phyloP scores from a whole-genome alignment of 2,329 filamentous ascomycete species.

The Curvularia hawaiiensis region DNA sequence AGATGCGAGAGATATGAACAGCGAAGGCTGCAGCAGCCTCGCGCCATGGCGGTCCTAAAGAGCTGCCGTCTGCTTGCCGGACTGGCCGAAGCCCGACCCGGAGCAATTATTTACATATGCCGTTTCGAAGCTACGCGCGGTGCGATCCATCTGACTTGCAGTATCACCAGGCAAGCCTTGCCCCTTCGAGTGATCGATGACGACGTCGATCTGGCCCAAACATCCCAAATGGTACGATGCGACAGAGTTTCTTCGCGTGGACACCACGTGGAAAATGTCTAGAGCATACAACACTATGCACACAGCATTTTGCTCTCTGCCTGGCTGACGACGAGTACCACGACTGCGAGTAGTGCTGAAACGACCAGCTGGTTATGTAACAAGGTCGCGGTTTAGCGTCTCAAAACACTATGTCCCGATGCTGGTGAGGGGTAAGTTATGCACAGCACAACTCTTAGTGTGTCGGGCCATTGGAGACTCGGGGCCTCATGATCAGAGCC shows the following conservation, averaged over 20 bases:
- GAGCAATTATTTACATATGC: conserved; percentile 22
- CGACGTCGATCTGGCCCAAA: conserved; percentile 28
- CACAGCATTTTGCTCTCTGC: background rate
- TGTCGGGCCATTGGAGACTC: background rate
- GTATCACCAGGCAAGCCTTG: conserved; percentile 39
- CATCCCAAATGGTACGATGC: conserved; percentile 6
- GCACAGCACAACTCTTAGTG: conserved; percentile 10
- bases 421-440: conserved; percentile 14
- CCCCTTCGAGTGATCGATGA: conserved; percentile 45
- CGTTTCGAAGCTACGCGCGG: conserved; percentile 26
- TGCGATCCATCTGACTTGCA: conserved; percentile 40
- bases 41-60: conserved; percentile 6
- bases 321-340: background rate
- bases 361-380: background rate
- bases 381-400: conserved; percentile 13
- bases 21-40: background rate
- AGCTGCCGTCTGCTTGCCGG: conserved; percentile 5
- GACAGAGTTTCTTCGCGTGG: background rate
- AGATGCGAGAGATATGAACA: conserved; percentile 11
- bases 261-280: background rate
- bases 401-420: conserved; percentile 3
- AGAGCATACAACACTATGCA: background rate
- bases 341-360: conserved; percentile 1
- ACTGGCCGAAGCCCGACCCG: conserved; percentile 23
- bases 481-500: background rate